These are phyloP conservation scores for Micractinium sp. DNA, from an alignment of 139 green algal species.

Conservation along the genomic window DNA sequence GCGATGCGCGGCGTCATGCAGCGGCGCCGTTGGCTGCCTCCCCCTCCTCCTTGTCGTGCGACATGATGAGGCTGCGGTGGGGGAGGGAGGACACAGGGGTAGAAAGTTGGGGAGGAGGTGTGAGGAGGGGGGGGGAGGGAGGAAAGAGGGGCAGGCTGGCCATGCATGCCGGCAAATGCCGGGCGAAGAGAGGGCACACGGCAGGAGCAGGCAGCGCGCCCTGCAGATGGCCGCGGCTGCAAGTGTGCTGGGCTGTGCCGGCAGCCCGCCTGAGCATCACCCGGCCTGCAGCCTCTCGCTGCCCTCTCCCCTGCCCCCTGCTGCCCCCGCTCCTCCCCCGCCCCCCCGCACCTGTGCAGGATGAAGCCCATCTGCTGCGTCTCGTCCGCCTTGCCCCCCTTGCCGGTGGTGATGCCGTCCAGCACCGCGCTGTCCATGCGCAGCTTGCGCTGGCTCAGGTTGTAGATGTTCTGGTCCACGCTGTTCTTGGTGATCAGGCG, in stretches of 20 bases:
- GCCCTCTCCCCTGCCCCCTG: too few species aligned
- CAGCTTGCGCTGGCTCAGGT: conserved; percentile 90
- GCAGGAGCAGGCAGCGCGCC: background rate
- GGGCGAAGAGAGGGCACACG: too few species aligned
- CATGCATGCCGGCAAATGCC: background rate
- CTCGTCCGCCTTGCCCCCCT: conserved; percentile 40
- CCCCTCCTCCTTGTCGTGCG: background rate
- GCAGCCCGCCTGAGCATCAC: too few species aligned
- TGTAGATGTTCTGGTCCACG: conserved; percentile 88
- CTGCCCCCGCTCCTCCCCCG: background rate
- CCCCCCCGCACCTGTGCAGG: conserved; percentile 22
- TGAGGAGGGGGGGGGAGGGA: background rate
- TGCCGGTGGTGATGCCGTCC: conserved; percentile 51
- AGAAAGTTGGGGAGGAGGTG: background rate
- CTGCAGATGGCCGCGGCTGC: too few species aligned
- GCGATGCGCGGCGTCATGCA: too few species aligned
- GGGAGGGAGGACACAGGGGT: too few species aligned
- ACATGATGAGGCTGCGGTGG: background rate
- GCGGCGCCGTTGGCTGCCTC: background rate
- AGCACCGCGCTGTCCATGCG: conserved; percentile 72
- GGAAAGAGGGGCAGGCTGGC: background rate
- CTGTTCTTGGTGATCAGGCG: conserved; percentile 83
- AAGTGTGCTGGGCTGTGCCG: too few species aligned
- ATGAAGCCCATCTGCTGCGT: conserved; percentile 53
- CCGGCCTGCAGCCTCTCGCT: too few species aligned